phyloP scores from a whole-genome alignment of 2,329 filamentous ascomycete species.

The Phoma herbarum region DNA sequence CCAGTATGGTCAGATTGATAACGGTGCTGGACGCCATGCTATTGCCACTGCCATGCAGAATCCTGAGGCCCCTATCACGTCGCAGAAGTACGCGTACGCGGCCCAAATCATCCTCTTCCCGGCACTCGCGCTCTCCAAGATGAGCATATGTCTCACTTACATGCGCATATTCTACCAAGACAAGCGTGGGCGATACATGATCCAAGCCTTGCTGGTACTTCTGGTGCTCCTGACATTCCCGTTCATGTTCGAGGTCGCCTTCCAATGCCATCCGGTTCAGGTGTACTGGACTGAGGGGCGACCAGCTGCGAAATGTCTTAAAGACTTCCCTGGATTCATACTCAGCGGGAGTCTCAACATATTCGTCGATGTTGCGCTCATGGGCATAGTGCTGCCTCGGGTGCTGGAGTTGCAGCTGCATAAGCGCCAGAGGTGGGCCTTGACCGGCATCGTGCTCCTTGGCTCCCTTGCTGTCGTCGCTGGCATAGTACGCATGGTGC shows the following conservation, averaged over 20 bases:
- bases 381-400: conserved; percentile 33
- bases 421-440: conserved; percentile 25
- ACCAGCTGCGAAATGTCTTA: conserved; percentile 27
- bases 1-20: conserved; percentile 32
- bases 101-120: conserved; percentile 27
- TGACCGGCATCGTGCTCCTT: conserved; percentile 31
- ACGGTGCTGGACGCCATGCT: conserved; percentile 31
- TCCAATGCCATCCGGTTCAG: conserved; percentile 31
- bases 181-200: conserved; percentile 25
- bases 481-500: conserved; percentile 31
- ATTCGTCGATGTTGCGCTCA: conserved; percentile 28
- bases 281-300: conserved; percentile 35
- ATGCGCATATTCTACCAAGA: conserved; percentile 34
- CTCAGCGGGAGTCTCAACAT: conserved; percentile 28
- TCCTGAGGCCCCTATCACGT: conserved; percentile 13
- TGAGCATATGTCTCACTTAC: conserved; percentile 37
- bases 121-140: conserved; percentile 30
- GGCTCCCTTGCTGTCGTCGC: conserved; percentile 30
- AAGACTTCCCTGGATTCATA: conserved; percentile 23
- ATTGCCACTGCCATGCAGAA: conserved; percentile 9
- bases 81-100: conserved; percentile 33
- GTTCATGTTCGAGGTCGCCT: conserved; percentile 24
- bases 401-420: conserved; percentile 30
- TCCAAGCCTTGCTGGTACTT: conserved; percentile 23
- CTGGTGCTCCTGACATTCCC: conserved; percentile 25